Percentiles rank a stretch among this genome's conserved stretches.
phyloP scores from a whole-genome alignment of 2,329 filamentous ascomycete genomes.

The Fusarium sp. region DNA sequence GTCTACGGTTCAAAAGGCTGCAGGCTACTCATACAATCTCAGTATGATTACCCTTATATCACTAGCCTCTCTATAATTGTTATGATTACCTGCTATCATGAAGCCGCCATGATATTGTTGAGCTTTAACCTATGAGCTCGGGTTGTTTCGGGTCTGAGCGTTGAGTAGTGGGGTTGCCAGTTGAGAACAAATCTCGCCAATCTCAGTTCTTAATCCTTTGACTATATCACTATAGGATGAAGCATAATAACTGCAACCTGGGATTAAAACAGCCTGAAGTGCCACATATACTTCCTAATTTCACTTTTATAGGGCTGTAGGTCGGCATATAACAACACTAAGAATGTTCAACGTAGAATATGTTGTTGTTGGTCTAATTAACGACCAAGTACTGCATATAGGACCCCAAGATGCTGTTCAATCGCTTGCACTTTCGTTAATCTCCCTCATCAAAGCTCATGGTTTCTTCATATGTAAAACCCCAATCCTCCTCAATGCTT shows the following conservation, averaged over 20 bases:
- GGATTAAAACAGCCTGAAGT: neutral
- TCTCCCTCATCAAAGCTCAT: neutral
- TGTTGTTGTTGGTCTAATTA: neutral
- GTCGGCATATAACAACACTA: neutral
- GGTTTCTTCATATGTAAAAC: constrained; percentile 47
- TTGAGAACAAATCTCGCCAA: neutral
- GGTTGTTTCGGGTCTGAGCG: neutral
- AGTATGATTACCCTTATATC: neutral
- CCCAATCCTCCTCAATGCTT: constrained; percentile 47
- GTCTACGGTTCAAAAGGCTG: neutral
- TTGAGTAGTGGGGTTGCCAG: neutral
- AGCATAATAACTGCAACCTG: neutral
- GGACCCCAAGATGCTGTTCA: neutral
- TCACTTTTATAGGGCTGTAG: neutral
- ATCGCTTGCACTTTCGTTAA: neutral
- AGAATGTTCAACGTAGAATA: neutral
- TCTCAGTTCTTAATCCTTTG: neutral
- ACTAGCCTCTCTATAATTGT: too few species aligned
- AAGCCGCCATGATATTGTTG: neutral
- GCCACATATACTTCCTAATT: neutral
- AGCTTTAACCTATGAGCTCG: neutral
- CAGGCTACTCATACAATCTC: neutral
- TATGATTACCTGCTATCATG: neutral
- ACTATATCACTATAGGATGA: neutral
- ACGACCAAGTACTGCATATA: neutral